phyloP scores from a whole-genome alignment of 164 flowering plant species.

The Nymphaea colorata region DNA sequence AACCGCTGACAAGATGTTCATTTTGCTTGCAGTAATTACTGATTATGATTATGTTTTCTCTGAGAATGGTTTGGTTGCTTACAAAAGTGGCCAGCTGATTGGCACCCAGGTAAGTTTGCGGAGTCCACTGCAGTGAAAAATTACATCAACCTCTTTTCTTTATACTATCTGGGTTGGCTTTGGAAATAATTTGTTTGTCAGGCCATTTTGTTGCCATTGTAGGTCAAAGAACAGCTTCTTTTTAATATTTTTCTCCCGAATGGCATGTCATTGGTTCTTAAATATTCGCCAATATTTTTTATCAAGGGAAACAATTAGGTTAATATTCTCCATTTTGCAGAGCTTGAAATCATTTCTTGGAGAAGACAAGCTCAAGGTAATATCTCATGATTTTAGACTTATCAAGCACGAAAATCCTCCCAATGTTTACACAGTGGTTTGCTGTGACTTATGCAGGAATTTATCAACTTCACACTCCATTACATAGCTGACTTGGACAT shows the following conservation, averaged over 20 bases:
- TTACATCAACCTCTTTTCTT: not conserved
- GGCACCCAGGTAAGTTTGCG: conserved; percentile 56
- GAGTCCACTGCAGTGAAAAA: not conserved
- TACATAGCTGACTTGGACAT: conserved; percentile 98
- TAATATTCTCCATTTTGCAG: conserved; percentile 22
- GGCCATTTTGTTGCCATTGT: no score
- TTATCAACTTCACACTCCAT: conserved; percentile 87
- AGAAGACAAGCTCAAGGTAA: conserved; percentile 87
- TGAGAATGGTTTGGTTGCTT: conserved; percentile 96
- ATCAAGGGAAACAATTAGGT: not conserved
- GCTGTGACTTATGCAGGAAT: conserved; percentile 45
- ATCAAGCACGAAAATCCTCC: not conserved
- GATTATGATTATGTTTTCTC: conserved; percentile 91
- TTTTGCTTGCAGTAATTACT: conserved; percentile 40
- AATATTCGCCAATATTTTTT: not conserved
- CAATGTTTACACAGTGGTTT: not conserved
- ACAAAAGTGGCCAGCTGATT: conserved; percentile 71
- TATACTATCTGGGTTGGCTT: no score
- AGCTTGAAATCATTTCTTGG: conserved; percentile 83
- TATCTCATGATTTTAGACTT: not conserved
- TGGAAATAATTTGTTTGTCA: no score
- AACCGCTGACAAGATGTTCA: not conserved
- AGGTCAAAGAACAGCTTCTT: not conserved
- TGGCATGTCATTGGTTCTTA: no score
- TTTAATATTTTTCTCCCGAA: not conserved